These are phyloP conservation scores for Aureobasidium sp. DNA, from an alignment of 2,329 filamentous ascomycete species.

Conservation along the genomic window DNA sequence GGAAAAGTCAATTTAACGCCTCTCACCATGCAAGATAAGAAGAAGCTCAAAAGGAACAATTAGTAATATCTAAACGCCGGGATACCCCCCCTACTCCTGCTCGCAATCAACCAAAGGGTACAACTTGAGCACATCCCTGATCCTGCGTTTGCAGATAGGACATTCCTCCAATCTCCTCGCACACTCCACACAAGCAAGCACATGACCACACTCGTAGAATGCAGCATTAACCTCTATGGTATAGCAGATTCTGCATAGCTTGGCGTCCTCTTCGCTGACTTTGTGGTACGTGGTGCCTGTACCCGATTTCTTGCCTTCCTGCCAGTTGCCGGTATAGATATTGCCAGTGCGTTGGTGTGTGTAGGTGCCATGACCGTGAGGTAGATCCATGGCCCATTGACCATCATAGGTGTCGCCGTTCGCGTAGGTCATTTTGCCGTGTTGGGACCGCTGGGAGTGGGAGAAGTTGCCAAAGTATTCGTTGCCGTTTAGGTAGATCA, in stretches of 20 bases:
- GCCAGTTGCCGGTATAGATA: conserved; percentile 67
- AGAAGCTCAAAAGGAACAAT: too few relatives aligned
- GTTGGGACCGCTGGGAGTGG: conserved; percentile 58
- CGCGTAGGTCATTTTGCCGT: conserved; percentile 62
- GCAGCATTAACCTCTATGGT: conserved; percentile 65
- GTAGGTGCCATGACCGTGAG: conserved; percentile 65
- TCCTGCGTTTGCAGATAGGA: conserved; percentile 66
- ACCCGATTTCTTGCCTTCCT: conserved; percentile 65
- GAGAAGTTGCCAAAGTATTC: conserved; percentile 64
- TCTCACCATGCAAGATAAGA: too few relatives aligned
- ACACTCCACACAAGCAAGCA: conserved; percentile 67
- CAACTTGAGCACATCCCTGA: conserved; percentile 65
- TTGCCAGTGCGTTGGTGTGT: conserved; percentile 64
- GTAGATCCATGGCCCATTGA: conserved; percentile 69
- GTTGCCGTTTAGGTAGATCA: conserved; percentile 60
- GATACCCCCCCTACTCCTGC: not conserved
- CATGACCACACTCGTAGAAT: conserved; percentile 71
- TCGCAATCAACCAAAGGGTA: conserved; percentile 36
- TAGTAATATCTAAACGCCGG: not conserved
- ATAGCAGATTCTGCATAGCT: conserved; percentile 69
- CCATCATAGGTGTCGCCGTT: conserved; percentile 70
- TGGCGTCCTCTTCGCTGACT: conserved; percentile 66
- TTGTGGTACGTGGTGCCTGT: conserved; percentile 70
- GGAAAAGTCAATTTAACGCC: too few relatives aligned
- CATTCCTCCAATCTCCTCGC: conserved; percentile 65